Evolutionary conservation across 1,284 basidiomycete species (phyloP).

Genomic region (Athelia sp.): DNA sequence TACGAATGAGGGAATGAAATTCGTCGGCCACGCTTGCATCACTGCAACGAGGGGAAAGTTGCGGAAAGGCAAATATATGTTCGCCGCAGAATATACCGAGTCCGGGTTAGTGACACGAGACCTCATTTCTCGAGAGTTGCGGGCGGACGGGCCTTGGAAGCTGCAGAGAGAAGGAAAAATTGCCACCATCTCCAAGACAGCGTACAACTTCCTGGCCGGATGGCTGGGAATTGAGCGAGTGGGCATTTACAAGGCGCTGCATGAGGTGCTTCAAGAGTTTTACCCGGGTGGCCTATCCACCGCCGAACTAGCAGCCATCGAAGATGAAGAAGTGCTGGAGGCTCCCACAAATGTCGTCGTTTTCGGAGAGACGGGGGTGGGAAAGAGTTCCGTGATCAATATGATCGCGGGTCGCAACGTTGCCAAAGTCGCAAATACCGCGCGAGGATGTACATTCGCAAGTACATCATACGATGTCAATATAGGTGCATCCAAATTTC

Average conservation of each 20-base stretch:
- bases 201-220: no score
- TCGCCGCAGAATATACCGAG: background rate
- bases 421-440: background rate
- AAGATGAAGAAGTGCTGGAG: background rate
- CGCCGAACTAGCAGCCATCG: no score
- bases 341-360: background rate
- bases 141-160: no score
- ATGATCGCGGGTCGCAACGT: background rate
- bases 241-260: no score
- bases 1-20: constrained; percentile 11
- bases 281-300: no score
- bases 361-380: background rate
- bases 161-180: no score
- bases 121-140: no score
- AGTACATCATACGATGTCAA: background rate
- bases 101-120: background rate
- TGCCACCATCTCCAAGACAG: no score
- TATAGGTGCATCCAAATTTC: background rate
- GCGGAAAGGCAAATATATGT: background rate
- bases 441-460: background rate
- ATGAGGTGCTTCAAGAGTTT: no score
- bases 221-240: no score
- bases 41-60: constrained; percentile 11
- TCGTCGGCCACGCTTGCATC: constrained; percentile 20
- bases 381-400: constrained; percentile 1